Conservation (phyloP, 2,329 filamentous ascomycete species). For the Diaporthe citrichinensis region DNA sequence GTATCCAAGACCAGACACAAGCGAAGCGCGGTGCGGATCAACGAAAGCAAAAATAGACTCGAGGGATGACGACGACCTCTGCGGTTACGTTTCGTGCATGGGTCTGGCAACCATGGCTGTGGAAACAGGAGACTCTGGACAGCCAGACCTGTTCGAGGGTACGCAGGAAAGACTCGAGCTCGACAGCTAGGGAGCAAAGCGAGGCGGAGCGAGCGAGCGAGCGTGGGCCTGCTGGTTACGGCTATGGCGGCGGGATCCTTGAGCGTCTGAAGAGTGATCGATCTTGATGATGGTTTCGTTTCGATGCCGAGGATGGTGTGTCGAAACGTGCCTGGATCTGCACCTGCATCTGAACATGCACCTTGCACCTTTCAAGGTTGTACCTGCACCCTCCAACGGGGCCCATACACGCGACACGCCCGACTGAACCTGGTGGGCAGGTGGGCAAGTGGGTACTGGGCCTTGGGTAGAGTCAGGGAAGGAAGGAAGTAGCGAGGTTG, state of each 20-base stretch:
- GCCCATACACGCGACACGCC: slow-evolving; percentile 20
- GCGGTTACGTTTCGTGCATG: slow-evolving; percentile 9
- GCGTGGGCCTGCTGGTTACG: neutral
- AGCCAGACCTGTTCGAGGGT: neutral
- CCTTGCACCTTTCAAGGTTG: neutral
- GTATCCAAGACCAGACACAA: neutral
- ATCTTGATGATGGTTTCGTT: slow-evolving; percentile 31
- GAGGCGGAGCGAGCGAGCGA: neutral
- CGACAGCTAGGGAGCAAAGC: neutral
- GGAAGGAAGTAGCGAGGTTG: slow-evolving; percentile 25
- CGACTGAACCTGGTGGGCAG: slow-evolving; percentile 1
- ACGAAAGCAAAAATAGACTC: slow-evolving; percentile 15
- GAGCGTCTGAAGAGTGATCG: slow-evolving; percentile 6
- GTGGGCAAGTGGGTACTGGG: neutral
- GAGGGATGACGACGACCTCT: slow-evolving; percentile 9
- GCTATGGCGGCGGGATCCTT: slow-evolving; percentile 24
- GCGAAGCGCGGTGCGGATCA: neutral
- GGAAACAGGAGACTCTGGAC: slow-evolving; percentile 16
- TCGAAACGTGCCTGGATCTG: slow-evolving; percentile 27
- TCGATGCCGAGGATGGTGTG: slow-evolving; percentile 22
- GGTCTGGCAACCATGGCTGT: slow-evolving; percentile 4
- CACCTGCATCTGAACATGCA: slow-evolving; percentile 18
- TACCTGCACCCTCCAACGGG: neutral
- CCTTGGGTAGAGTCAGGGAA: neutral
- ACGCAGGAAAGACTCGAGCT: neutral